Base-by-base conservation (phyloP, 768 basidiomycete genomes). In the Cystofilobasidium macerans region DNA sequence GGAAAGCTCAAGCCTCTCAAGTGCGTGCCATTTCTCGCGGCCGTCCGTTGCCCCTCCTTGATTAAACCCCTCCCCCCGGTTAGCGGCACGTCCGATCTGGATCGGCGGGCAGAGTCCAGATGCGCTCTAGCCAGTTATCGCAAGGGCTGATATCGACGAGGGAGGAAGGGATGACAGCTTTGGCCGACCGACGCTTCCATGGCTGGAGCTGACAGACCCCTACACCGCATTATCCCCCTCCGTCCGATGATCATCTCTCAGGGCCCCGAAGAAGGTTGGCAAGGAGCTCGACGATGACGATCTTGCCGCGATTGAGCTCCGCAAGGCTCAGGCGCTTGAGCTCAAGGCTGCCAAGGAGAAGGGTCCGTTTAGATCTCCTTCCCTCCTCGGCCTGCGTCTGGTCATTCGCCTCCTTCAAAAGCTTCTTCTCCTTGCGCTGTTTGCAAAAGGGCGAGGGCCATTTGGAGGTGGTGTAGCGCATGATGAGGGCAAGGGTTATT, bases 1-100 rank as follows among this genome's bases (percentile, higher is more conserved):
- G 70, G 70, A 64, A 71, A 71, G 61, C 62, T 69, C 26, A 71
- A 71, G 70, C 70, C 70, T 35, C 56, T 71, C 40, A 71, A 71
- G 67, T 63, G 9, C 9, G 67, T 68, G 30, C 24, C 30, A 6
- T n/a, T 12, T 30, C 7, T 11, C 26, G 6, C 35, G 3, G 35
- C 28, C 38, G 22, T 51, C 30, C 24, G 33, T 43, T 61, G 24
- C 18, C 9, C 45, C 16, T 12, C 33, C 16, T 36, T 16, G n/a
- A 40, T 40, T 22, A 8, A 47, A n/a, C n/a, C 12, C 48, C 5
- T 5, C 57, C 7, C 57, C 4, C 38, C 22, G 8, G 4, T 6
- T 28, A 35, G 16, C 22, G 38, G 12, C 9, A 8, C n/a, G 57
- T 57, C 57, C 13, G 7, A 14, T 8, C n/a, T n/a, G n/a, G n/a